Evolutionary conservation across 257 asterid species (phyloP).

Genomic region (Cynanchum wilfordii): DNA sequence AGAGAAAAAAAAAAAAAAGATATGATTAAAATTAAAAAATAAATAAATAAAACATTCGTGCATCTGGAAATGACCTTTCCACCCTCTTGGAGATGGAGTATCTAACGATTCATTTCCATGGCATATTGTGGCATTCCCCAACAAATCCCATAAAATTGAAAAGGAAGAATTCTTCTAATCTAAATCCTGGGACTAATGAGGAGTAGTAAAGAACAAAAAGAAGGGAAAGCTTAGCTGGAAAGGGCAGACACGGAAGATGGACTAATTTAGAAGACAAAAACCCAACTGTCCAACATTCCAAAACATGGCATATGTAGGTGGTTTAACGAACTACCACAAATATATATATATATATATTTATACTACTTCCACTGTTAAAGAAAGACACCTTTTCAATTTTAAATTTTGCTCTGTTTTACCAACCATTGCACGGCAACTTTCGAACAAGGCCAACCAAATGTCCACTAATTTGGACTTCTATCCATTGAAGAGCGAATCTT

Average conservation of each 20-base stretch:
- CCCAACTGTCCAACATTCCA: conserved; percentile 33
- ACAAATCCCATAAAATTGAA: conserved; percentile 10
- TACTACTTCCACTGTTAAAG: conserved; percentile 13
- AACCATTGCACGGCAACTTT: conserved; percentile 8
- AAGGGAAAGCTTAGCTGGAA: conserved; percentile 41
- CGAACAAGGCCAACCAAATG: conserved; percentile 3
- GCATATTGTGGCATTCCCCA: background rate
- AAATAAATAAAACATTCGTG: too few relatives aligned
- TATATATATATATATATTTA: background rate
- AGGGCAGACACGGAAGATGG: conserved; percentile 22
- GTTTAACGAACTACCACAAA: conserved; percentile 11
- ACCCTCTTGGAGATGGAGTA: conserved; percentile 20
- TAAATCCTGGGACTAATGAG: conserved; percentile 7
- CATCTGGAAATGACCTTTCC: conserved; percentile 20
- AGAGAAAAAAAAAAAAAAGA: too few relatives aligned
- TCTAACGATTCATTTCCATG: conserved; percentile 12
- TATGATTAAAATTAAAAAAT: background rate
- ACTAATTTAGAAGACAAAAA: conserved; percentile 21
- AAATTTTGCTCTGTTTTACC: conserved; percentile 8
- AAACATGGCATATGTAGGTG: conserved; percentile 15
- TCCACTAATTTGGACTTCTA: background rate
- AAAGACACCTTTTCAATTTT: background rate
- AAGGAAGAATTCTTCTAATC: conserved; percentile 14
- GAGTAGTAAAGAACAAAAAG: conserved; percentile 28
- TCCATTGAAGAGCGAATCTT: background rate